Evolutionary conservation across 2,329 filamentous ascomycete genomes (phyloP).

Genomic region (Aspergillus sp.): DNA sequence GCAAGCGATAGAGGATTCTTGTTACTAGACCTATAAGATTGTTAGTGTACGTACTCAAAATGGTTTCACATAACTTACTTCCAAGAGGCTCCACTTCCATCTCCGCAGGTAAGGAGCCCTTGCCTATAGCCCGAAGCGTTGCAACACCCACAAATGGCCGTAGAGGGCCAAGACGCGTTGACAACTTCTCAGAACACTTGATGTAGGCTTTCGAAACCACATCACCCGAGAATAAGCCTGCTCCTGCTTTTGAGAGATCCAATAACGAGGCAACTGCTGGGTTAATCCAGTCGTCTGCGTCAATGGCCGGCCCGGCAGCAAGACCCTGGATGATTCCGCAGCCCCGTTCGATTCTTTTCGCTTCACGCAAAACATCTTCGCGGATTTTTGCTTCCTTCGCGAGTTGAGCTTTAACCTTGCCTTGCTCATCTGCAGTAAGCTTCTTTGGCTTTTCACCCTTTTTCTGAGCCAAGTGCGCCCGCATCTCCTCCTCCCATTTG

Average conservation of each 20-base stretch:
- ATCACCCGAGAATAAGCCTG: slow-evolving; percentile 77
- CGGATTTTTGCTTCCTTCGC: slow-evolving; percentile 83
- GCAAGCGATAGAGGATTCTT: slow-evolving; percentile 82
- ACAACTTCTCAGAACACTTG: slow-evolving; percentile 72
- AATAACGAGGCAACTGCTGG: slow-evolving; percentile 72
- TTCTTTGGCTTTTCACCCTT: slow-evolving; percentile 84
- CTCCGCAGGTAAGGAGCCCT: slow-evolving; percentile 69
- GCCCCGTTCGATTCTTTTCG: slow-evolving; percentile 73
- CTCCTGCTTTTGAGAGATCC: slow-evolving; percentile 71
- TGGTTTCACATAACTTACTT: slow-evolving; percentile 40
- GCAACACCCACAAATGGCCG: slow-evolving; percentile 85
- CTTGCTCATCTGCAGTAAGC: slow-evolving; percentile 81
- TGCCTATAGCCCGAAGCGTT: slow-evolving; percentile 74
- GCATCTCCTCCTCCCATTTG: slow-evolving; percentile 95
- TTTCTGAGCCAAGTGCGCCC: slow-evolving; percentile 85
- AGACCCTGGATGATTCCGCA: slow-evolving; percentile 83
- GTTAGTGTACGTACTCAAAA: slow-evolving; percentile 13
- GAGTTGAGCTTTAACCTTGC: slow-evolving; percentile 87
- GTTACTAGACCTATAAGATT: slow-evolving; percentile 63
- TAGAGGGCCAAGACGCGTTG: slow-evolving; percentile 71
- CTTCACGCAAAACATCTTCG: slow-evolving; percentile 66
- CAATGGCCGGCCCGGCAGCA: slow-evolving; percentile 82
- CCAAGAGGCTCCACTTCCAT: slow-evolving; percentile 79
- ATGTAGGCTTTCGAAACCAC: slow-evolving; percentile 76
- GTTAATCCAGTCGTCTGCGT: slow-evolving; percentile 85